Conservation (phyloP, 345 rosid genomes). For the Hypericum perforatum region DNA sequence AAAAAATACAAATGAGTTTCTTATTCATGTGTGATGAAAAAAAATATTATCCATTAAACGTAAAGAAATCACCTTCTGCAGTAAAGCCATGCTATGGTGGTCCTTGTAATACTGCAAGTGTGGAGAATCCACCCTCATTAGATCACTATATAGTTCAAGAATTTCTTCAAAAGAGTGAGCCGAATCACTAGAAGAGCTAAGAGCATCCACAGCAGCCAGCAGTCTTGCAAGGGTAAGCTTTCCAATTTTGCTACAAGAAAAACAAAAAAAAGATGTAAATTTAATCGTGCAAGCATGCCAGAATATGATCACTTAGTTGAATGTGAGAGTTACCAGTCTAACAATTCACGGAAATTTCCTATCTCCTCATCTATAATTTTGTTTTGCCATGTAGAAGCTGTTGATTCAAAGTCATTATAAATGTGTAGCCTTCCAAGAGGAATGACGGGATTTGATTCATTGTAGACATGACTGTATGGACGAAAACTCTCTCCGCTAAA, state of each 20-base stretch:
- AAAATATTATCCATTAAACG: not conserved
- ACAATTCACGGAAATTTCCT: slow-evolving; percentile 40
- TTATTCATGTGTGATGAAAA: not conserved
- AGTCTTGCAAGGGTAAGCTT: slow-evolving; percentile 87
- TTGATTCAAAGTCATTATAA: slow-evolving; percentile 22
- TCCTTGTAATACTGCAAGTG: slow-evolving; percentile 75
- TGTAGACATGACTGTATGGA: slow-evolving; percentile 24
- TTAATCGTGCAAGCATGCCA: slow-evolving; percentile 3
- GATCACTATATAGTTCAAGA: slow-evolving; percentile 49
- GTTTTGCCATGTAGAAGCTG: slow-evolving; percentile 43
- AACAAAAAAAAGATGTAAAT: slow-evolving; percentile 1
- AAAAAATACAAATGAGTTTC: too few species aligned
- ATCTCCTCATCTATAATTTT: slow-evolving; percentile 47
- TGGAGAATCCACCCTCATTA: slow-evolving; percentile 58
- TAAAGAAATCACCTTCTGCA: slow-evolving; percentile 41
- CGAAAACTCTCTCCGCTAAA: slow-evolving; percentile 53
- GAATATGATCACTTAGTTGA: slow-evolving; percentile 8
- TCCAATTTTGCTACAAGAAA: slow-evolving; percentile 65
- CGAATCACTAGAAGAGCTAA: slow-evolving; percentile 22
- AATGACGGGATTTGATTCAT: slow-evolving; percentile 25
- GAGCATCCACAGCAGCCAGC: slow-evolving; percentile 56
- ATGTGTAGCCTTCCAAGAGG: slow-evolving; percentile 23
- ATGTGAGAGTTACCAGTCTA: slow-evolving; percentile 44
- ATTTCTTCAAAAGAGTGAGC: slow-evolving; percentile 52
- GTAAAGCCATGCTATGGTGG: slow-evolving; percentile 50